These are phyloP conservation scores for Candolleomyces aberdarensis DNA, from an alignment of 768 basidiomycete genomes.

Conservation along the genomic window DNA sequence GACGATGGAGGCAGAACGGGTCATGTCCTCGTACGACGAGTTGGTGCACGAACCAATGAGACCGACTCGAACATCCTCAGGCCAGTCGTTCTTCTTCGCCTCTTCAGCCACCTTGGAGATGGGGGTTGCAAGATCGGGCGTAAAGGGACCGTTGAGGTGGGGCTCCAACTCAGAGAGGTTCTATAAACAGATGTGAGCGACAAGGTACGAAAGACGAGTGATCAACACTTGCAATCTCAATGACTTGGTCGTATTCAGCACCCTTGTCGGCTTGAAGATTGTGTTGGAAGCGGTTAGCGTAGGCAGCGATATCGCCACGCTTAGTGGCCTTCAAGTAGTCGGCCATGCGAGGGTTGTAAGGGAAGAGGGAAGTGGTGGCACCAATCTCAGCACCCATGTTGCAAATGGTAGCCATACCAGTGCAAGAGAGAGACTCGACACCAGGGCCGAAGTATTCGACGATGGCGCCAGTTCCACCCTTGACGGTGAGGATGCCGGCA, in stretches of 20 bases:
- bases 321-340: conserved; percentile 95
- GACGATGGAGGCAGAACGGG: conserved; percentile 93
- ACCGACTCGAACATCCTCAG: conserved; percentile 92
- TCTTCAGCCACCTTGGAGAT: conserved; percentile 92
- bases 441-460: conserved; percentile 96
- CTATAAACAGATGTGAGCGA: conserved; percentile 30
- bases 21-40: conserved; percentile 99
- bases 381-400: conserved; percentile 99
- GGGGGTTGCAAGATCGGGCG: conserved; percentile 98
- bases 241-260: conserved; percentile 90
- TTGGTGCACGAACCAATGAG: conserved; percentile 99
- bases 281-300: conserved; percentile 85
- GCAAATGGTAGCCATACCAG: conserved; percentile 99
- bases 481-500: conserved; percentile 97
- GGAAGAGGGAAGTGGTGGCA: conserved; percentile 98
- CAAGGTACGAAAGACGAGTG: background rate
- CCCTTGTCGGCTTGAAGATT: conserved; percentile 86
- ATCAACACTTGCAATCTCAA: conserved; percentile 72
- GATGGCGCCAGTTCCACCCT: conserved; percentile 98
- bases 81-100: conserved; percentile 96
- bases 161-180: conserved; percentile 98
- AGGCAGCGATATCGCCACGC: conserved; percentile 81
- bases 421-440: conserved; percentile 94
- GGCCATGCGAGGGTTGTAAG: conserved; percentile 94
- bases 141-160: conserved; percentile 99